Evolutionary conservation across 768 basidiomycete species (phyloP).

Genomic region (Tephrocybe sp.): DNA sequence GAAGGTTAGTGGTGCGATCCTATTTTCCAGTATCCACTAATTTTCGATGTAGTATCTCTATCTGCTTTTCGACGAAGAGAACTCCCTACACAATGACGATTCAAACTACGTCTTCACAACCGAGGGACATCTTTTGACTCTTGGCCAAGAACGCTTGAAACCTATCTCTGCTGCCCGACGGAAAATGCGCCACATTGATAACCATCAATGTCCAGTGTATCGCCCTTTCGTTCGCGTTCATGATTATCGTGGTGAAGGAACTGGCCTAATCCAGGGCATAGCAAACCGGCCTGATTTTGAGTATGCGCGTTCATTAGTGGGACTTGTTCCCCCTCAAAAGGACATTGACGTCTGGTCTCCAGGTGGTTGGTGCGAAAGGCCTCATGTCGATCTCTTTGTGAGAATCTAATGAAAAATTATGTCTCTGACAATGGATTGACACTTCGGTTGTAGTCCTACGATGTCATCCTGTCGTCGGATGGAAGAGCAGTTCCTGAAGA

Average conservation of each 20-base stretch:
- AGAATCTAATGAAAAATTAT: conserved; percentile 24
- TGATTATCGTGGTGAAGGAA: conserved; percentile 28
- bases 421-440: not conserved
- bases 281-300: conserved; percentile 75
- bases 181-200: conserved; percentile 61
- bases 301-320: conserved; percentile 74
- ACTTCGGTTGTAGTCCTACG: conserved; percentile 57
- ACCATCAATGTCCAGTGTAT: conserved; percentile 77
- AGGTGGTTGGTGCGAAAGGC: conserved; percentile 75
- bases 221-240: conserved; percentile 38
- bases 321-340: conserved; percentile 42
- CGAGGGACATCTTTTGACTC: conserved; percentile 85
- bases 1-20: conserved; percentile 55
- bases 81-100: conserved; percentile 69
- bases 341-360: conserved; percentile 64
- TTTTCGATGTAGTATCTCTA: conserved; percentile 72
- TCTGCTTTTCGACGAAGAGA: conserved; percentile 87
- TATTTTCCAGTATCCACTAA: not conserved
- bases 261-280: conserved; percentile 67
- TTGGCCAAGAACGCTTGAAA: conserved; percentile 55
- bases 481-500: conserved; percentile 63
- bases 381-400: conserved; percentile 68
- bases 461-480: conserved; percentile 74
- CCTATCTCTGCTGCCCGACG: conserved; percentile 59
- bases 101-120: conserved; percentile 93